Conservation (phyloP, 2,329 filamentous ascomycete genomes). For the Xylaria sp. region DNA sequence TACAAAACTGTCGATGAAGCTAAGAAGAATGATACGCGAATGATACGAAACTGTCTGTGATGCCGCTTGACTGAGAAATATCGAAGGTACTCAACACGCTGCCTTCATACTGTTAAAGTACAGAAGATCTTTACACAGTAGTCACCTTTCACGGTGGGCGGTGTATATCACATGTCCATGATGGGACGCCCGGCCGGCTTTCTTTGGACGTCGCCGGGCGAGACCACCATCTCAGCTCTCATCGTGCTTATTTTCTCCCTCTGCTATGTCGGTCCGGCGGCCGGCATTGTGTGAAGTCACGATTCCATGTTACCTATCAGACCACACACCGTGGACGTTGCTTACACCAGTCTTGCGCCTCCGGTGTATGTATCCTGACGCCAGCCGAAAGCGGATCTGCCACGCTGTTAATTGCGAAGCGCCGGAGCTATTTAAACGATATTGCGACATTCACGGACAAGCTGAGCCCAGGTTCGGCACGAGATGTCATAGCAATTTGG, state of each 20-base stretch:
- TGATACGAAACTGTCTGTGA: constrained; percentile 18
- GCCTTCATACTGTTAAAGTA: not conserved
- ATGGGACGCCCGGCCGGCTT: too few relatives aligned
- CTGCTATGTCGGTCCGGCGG: too few relatives aligned
- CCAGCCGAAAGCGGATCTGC: constrained; percentile 4
- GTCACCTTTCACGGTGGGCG: not conserved
- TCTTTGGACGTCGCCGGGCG: too few relatives aligned
- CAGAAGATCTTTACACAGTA: not conserved
- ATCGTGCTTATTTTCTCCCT: not conserved
- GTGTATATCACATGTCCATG: too few relatives aligned
- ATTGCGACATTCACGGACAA: not conserved
- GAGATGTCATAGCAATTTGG: too few relatives aligned
- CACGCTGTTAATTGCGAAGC: not conserved
- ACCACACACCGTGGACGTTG: not conserved
- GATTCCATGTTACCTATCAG: not conserved
- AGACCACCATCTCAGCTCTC: constrained; percentile 19
- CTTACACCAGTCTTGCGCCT: not conserved
- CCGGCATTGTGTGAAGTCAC: too few relatives aligned
- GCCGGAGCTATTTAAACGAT: constrained; percentile 11
- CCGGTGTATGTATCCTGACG: not conserved
- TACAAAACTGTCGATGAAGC: constrained; percentile 20
- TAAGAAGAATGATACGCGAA: constrained; percentile 11
- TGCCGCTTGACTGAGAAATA: not conserved
- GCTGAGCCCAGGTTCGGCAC: not conserved
- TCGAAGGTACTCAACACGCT: not conserved